Evolutionary conservation across 2,329 filamentous ascomycete species (phyloP).

Genomic region (Sporothrix inflata): DNA sequence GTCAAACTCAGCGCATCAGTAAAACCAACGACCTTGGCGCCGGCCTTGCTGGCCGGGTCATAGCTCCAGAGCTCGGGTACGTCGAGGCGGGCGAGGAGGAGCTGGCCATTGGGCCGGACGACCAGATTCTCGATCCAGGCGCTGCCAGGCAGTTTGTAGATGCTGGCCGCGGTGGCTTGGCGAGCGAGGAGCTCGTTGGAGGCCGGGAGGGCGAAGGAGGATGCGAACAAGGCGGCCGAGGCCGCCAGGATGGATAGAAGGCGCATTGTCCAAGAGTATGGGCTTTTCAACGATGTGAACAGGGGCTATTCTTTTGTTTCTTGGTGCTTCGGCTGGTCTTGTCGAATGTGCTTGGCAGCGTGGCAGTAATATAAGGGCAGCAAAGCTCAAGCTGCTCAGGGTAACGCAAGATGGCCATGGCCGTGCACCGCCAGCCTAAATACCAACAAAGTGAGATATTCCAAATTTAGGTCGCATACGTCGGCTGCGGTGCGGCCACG

Average conservation of each 20-base stretch:
- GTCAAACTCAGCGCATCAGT: conserved; percentile 34
- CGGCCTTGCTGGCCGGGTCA: conserved; percentile 30
- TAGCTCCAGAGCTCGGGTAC: conserved; percentile 38
- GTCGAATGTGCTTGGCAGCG: background rate
- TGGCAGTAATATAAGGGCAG: background rate
- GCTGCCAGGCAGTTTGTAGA: conserved; percentile 29
- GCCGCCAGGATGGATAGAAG: background rate
- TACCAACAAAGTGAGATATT: background rate
- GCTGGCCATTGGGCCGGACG: conserved; percentile 38
- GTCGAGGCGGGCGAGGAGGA: conserved; percentile 41
- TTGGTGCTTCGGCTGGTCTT: background rate
- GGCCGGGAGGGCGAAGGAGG: background rate
- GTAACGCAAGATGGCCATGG: background rate
- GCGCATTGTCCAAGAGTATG: background rate
- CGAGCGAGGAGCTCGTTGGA: background rate
- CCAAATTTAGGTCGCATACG: background rate
- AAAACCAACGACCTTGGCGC: conserved; percentile 26
- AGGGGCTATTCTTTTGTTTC: background rate
- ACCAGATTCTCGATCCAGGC: conserved; percentile 40
- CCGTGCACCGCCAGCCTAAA: background rate
- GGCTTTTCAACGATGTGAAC: too few species aligned
- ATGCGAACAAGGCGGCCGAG: background rate
- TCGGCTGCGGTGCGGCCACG: background rate
- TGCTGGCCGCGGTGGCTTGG: background rate
- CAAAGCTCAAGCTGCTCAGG: background rate